Base-by-base conservation (phyloP, 2,329 filamentous ascomycete genomes). In the Alternaria solani region DNA sequence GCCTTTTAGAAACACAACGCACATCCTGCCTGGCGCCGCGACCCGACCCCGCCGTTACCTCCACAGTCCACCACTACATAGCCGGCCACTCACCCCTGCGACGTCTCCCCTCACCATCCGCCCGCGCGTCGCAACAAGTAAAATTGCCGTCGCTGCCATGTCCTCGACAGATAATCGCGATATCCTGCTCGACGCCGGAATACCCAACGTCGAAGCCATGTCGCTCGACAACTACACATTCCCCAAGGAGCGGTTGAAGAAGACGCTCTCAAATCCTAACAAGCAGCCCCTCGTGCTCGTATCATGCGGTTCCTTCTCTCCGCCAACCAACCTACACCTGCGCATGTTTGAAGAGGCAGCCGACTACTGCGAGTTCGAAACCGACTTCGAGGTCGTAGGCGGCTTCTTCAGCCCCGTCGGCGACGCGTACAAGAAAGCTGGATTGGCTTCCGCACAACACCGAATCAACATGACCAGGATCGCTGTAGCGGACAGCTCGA, bases 321-420 rank as follows among this genome's bases (percentile, higher is more conserved):
- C 91, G 18, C 87, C 90, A 51, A 91, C 89, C 7, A 91, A 91
- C 72, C 84, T 93, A 28, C 91, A 94, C 75, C 81, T 95, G 64
- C 89, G 91, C 75, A 94, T 96, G 90, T 94, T 95, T 74, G 91
- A 93, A 73, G 93, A 96, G 88, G 91, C 91, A 1, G 87, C 88
- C 68, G 91, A 95, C 79, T 94, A 91, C 79, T 89, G 89, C 68
- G 88, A 89, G 65, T 90, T 91, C 36, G 81, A 84, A 68, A 84
- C 82, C 20, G 83, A 91, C 54, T 97, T 91, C 75, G 93, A 97
- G 77, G 88, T 97, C 34, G 85, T 97, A 44, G 94, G 92, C 63
- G 93, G 92, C 53, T 97, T 94, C 76, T 82, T 94, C 64, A 92
- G 89, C 25, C 91, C 91, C n/a, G 91, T 91, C 63, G 88, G 87